Conservation (phyloP, 345 rosid species). For the Noccaea bulbosa region DNA sequence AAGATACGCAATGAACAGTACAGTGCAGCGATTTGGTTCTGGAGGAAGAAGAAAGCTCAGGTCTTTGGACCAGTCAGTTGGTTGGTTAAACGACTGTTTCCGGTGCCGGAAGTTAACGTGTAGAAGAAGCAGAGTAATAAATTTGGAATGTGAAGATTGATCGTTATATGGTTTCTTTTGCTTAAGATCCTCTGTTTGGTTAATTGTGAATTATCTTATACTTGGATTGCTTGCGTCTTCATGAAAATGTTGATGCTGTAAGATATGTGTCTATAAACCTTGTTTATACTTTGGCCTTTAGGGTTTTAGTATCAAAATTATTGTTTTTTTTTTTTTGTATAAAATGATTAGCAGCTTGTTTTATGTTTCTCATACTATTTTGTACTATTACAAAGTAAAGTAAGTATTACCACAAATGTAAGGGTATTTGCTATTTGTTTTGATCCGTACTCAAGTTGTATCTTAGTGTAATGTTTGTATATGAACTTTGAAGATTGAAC, state of each 20-base stretch:
- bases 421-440: no score
- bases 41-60: constrained; percentile 82
- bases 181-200: constrained; percentile 15
- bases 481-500: no score
- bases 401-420: no score
- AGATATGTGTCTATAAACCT: constrained; percentile 25
- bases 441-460: no score
- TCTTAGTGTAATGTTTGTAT: no score
- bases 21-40: constrained; percentile 96
- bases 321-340: constrained; percentile 1
- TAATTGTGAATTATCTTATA: constrained; percentile 20
- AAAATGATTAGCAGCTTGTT: constrained; percentile 26
- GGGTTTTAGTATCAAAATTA: constrained; percentile 7
- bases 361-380: background rate
- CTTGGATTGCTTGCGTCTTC: constrained; percentile 39
- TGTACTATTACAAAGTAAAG: background rate
- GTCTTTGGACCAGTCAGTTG: constrained; percentile 77
- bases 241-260: constrained; percentile 17
- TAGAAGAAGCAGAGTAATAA: constrained; percentile 14
- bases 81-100: constrained; percentile 69
- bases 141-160: background rate
- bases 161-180: no score
- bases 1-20: constrained; percentile 90
- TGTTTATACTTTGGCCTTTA: constrained; percentile 10
- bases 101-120: constrained; percentile 56